Conservation (phyloP, 2,329 filamentous ascomycete genomes). For the Hypomyces rosellus region DNA sequence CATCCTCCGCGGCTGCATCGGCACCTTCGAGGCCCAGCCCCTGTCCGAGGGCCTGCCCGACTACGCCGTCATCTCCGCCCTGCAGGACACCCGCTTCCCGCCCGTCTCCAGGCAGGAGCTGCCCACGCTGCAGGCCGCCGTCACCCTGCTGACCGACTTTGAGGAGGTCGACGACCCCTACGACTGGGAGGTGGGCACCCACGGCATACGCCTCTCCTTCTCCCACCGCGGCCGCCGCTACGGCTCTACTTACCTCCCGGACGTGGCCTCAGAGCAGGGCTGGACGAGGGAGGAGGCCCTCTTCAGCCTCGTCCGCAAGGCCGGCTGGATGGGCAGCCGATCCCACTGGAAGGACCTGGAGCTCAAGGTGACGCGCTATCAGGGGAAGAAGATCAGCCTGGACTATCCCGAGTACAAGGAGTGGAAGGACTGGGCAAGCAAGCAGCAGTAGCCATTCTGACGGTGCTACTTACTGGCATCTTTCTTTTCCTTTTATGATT, state of each 20-base stretch:
- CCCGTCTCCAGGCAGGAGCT: conserved; percentile 51
- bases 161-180: conserved; percentile 65
- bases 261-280: conserved; percentile 85
- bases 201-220: conserved; percentile 85
- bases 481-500: not conserved
- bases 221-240: conserved; percentile 64
- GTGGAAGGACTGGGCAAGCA: conserved; percentile 64
- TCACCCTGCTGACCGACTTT: conserved; percentile 83
- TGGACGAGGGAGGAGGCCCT: conserved; percentile 94
- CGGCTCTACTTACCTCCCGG: conserved; percentile 85
- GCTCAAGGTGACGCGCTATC: conserved; percentile 75
- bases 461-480: not conserved
- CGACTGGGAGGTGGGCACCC: conserved; percentile 81
- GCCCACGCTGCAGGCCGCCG: conserved; percentile 53
- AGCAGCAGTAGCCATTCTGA: conserved; percentile 15
- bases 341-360: conserved; percentile 75
- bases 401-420: conserved; percentile 68
- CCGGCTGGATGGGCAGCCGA: conserved; percentile 79
- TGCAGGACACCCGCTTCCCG: conserved; percentile 57
- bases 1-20: conserved; percentile 86
- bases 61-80: conserved; percentile 75
- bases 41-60: conserved; percentile 66
- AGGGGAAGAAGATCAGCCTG: conserved; percentile 71
- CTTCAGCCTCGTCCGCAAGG: conserved; percentile 86
- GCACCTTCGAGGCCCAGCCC: conserved; percentile 77